These are phyloP conservation scores for Misopates orontium DNA, from an alignment of 257 asterid species.

Conservation along the genomic window DNA sequence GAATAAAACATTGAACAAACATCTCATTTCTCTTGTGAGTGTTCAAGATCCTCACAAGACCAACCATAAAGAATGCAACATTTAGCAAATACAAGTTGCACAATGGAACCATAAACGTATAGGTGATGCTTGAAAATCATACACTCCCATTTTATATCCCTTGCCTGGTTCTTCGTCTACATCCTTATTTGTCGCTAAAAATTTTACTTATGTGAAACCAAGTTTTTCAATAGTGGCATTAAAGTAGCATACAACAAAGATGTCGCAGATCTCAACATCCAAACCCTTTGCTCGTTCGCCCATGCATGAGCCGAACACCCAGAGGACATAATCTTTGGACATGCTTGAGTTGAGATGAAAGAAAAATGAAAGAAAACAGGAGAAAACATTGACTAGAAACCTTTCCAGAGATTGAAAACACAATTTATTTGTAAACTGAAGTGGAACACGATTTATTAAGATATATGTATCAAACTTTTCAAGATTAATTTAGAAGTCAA, in stretches of 20 bases:
- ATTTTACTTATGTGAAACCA: slow-evolving; percentile 49
- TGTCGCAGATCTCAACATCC: slow-evolving; percentile 58
- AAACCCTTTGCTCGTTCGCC: slow-evolving; percentile 54
- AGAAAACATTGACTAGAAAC: slow-evolving; percentile 49
- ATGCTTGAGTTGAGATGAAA: slow-evolving; percentile 49
- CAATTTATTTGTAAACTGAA: no score
- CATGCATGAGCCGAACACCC: slow-evolving; percentile 47
- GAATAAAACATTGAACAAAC: slow-evolving; percentile 38
- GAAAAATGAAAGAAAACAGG: slow-evolving; percentile 39
- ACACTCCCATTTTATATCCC: slow-evolving; percentile 42
- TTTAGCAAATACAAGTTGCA: slow-evolving; percentile 47
- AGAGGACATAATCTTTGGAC: slow-evolving; percentile 38
- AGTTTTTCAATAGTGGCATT: slow-evolving; percentile 38
- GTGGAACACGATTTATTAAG: no score
- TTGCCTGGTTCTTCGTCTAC: slow-evolving; percentile 41
- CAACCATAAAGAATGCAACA: slow-evolving; percentile 35
- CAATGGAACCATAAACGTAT: slow-evolving; percentile 44
- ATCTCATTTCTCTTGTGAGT: slow-evolving; percentile 23
- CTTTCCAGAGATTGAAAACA: slow-evolving; percentile 32
- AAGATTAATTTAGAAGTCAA: no score
- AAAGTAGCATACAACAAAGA: slow-evolving; percentile 49
- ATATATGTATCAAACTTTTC: no score
- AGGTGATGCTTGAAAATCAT: slow-evolving; percentile 50
- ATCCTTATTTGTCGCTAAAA: slow-evolving; percentile 58
- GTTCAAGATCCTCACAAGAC: slow-evolving; percentile 28